Evolutionary conservation across 805 yeast species (phyloP), one percentile per base, ranked within the genome.

Genomic region (Jamesozyma gamospora): DNA sequence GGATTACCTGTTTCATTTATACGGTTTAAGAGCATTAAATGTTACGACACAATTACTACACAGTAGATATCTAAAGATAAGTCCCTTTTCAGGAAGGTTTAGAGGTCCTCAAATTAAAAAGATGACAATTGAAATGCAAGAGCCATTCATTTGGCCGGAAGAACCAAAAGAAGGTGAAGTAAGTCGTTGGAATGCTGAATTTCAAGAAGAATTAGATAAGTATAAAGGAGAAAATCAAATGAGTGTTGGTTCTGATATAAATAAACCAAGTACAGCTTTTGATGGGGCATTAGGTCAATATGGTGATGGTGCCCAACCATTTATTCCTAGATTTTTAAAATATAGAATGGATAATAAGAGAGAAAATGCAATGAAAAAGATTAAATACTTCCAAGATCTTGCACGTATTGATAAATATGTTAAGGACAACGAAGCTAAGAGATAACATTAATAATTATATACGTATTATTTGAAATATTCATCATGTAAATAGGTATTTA

Each of bases 81-180:
- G 70, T 50, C 69, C 71, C 14, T 68, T 70, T 34, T 63, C 72
- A 43, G 80, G 86, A 14, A 77, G 96, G 58, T 76, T 72, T 65
- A 75, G 95, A 63, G 67, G 70, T 7, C 78, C 88, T 1, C 95
- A 86, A 64, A 73, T 75, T 48, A 92, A 92, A 69, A 88, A 87
- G 64, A 92, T 92, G 97, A 90, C 96, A 17, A 82, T 92, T 38
- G 97, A 88, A 52, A 82, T 92, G 90, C 79, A 77, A 42, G 86
- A 90, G 49, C 98, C 99, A 18, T 92, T 92, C 58, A 72, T 92
- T 35, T 92, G 96, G 96, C 99, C 99, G 4, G 80, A 73, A 29
- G 72, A 69, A 44, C 72, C 74, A 18, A 37, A 43, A 19, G 35
- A 41, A 12, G 59, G 52, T 31, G 63, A 69, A 35, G 67, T 67